phyloP scores from a whole-genome alignment of 2,329 filamentous ascomycete species.

The Aspergillus sp. region DNA sequence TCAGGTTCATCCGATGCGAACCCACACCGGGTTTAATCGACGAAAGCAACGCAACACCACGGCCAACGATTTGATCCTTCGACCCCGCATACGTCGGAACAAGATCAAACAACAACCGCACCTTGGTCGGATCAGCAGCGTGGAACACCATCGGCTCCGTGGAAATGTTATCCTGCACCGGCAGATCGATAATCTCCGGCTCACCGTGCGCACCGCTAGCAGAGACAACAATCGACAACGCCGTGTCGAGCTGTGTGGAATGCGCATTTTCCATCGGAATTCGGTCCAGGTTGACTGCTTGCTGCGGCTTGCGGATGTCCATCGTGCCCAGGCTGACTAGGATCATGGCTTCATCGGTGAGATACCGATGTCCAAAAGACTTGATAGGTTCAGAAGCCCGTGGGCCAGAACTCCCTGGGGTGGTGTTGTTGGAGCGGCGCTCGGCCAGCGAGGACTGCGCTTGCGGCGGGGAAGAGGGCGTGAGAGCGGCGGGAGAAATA shows the following conservation, averaged over 20 bases:
- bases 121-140: constrained; percentile 66
- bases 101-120: constrained; percentile 89
- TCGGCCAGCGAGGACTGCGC: constrained; percentile 35
- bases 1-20: constrained; percentile 78
- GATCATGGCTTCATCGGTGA: constrained; percentile 81
- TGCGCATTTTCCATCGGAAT: constrained; percentile 85
- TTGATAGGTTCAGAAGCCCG: constrained; percentile 69
- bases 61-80: constrained; percentile 74
- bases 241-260: constrained; percentile 87
- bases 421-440: constrained; percentile 33
- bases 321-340: constrained; percentile 90
- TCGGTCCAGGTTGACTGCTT: constrained; percentile 77
- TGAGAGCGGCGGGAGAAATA: constrained; percentile 29
- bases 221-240: constrained; percentile 82
- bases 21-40: constrained; percentile 78
- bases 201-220: constrained; percentile 80
- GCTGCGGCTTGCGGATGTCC: constrained; percentile 76
- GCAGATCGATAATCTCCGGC: constrained; percentile 81
- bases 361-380: constrained; percentile 90
- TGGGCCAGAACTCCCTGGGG: constrained; percentile 32
- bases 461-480: constrained; percentile 12
- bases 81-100: constrained; percentile 87
- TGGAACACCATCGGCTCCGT: constrained; percentile 92
- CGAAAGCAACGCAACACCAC: constrained; percentile 80
- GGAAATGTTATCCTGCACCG: constrained; percentile 85